Percentiles rank a stretch among this genome's conserved stretches.
phyloP scores from a whole-genome alignment of 2,329 filamentous ascomycete genomes.

The Ophiostoma sp. region DNA sequence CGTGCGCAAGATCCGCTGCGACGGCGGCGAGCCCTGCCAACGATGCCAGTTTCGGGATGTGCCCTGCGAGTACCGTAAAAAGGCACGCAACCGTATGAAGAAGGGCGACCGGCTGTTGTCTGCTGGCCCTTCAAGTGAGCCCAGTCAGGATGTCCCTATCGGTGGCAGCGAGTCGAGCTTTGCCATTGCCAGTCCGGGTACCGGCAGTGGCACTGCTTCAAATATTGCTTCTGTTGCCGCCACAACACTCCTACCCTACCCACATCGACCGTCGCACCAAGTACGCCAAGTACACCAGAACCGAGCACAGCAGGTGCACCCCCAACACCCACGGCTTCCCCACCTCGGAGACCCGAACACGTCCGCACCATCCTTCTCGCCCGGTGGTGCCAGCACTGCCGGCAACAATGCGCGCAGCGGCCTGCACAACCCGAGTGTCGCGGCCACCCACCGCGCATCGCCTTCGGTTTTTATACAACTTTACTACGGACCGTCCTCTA shows the following conservation, averaged over 20 bases:
- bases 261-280: slow-evolving; percentile 1
- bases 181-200: slow-evolving; percentile 4
- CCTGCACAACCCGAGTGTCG: slow-evolving; percentile 20
- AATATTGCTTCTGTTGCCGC: neutral
- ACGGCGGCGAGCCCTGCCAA: slow-evolving; percentile 26
- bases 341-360: slow-evolving; percentile 10
- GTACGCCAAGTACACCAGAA: neutral
- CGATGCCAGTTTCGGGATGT: slow-evolving; percentile 25
- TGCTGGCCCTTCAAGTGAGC: neutral
- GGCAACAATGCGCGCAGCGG: slow-evolving; percentile 11
- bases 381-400: slow-evolving; percentile 5
- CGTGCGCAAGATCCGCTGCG: slow-evolving; percentile 26
- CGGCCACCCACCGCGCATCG: slow-evolving; percentile 26
- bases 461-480: slow-evolving; percentile 26
- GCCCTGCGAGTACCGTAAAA: slow-evolving; percentile 26
- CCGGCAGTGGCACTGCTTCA: neutral
- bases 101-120: slow-evolving; percentile 20
- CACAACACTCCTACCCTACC: neutral
- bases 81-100: slow-evolving; percentile 26
- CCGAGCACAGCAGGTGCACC: neutral
- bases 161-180: neutral
- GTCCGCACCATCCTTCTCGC: neutral
- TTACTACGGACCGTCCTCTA: slow-evolving; percentile 27
- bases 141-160: neutral
- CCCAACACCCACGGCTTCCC: neutral